Conservation (phyloP, 2,329 filamentous ascomycete genomes). For the Neofusicoccum sp. region DNA sequence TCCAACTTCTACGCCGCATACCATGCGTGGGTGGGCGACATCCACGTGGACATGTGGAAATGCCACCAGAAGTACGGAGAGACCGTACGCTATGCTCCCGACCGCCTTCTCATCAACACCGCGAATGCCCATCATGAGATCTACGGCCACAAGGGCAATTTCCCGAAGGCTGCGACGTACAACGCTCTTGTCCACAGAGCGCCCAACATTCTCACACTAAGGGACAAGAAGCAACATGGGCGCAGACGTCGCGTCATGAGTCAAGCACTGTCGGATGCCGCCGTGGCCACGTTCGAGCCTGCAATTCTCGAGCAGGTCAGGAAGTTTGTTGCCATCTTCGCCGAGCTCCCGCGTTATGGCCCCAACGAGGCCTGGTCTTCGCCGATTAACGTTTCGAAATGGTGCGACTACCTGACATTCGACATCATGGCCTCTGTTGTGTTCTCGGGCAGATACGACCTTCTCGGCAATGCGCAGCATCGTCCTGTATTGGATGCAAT, state of each 20-base stretch:
- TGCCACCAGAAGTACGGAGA: conserved; percentile 69
- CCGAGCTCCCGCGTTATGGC: neutral
- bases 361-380: neutral
- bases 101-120: conserved; percentile 75
- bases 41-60: conserved; percentile 70
- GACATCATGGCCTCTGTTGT: conserved; percentile 53
- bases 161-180: conserved; percentile 13
- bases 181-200: conserved; percentile 41
- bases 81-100: conserved; percentile 74
- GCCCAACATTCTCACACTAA: conserved; percentile 44
- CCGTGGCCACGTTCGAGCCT: conserved; percentile 34
- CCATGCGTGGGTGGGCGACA: conserved; percentile 71
- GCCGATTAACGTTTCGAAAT: neutral
- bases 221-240: conserved; percentile 46
- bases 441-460: conserved; percentile 46
- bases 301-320: conserved; percentile 5
- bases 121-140: conserved; percentile 45
- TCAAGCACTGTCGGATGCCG: conserved; percentile 47
- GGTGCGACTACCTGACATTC: conserved; percentile 38
- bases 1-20: conserved; percentile 48
- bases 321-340: neutral
- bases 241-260: conserved; percentile 47
- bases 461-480: conserved; percentile 42
- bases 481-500: conserved; percentile 45
- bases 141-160: conserved; percentile 2